Conservation (phyloP, 2,329 filamentous ascomycete genomes). For the Didymella arachidicola region DNA sequence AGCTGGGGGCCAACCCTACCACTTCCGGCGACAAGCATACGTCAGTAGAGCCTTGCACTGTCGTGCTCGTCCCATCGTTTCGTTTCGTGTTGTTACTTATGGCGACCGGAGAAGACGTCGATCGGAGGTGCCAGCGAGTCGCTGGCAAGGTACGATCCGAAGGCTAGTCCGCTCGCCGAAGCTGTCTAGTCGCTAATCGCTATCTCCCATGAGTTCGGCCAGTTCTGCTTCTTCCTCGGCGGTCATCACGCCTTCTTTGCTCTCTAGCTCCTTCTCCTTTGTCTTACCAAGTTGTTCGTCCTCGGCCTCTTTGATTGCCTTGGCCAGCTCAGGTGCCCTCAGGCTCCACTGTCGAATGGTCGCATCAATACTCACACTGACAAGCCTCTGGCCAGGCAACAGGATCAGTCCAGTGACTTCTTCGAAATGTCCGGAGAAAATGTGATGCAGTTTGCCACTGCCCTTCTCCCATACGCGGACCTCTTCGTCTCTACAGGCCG, state of each 20-base stretch:
- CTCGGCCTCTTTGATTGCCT: constrained; percentile 60
- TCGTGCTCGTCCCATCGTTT: constrained; percentile 31
- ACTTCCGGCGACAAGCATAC: constrained; percentile 25
- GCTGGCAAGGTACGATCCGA: constrained; percentile 29
- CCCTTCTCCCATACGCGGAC: constrained; percentile 85
- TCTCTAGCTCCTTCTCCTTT: constrained; percentile 53
- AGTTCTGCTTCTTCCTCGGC: constrained; percentile 92
- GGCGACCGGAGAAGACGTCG: constrained; percentile 32
- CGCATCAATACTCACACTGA: constrained; percentile 88
- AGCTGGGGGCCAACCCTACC: constrained; percentile 32
- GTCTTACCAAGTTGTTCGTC: constrained; percentile 57
- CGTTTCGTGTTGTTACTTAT: constrained; percentile 37
- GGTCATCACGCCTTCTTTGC: constrained; percentile 69
- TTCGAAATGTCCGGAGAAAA: constrained; percentile 85
- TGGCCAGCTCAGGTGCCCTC: constrained; percentile 66
- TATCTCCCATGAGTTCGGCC: constrained; percentile 85
- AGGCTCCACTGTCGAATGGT: constrained; percentile 88
- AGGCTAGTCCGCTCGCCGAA: constrained; percentile 30
- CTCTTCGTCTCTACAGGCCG: constrained; percentile 89
- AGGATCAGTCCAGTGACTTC: constrained; percentile 85
- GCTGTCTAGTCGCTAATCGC: constrained; percentile 64
- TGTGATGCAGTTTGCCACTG: constrained; percentile 75
- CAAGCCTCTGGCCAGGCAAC: constrained; percentile 64
- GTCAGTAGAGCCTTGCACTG: constrained; percentile 28
- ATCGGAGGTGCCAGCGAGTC: constrained; percentile 30